phyloP scores from a whole-genome alignment of 2,329 filamentous ascomycete species.

The Fusarium fujikuroi region DNA sequence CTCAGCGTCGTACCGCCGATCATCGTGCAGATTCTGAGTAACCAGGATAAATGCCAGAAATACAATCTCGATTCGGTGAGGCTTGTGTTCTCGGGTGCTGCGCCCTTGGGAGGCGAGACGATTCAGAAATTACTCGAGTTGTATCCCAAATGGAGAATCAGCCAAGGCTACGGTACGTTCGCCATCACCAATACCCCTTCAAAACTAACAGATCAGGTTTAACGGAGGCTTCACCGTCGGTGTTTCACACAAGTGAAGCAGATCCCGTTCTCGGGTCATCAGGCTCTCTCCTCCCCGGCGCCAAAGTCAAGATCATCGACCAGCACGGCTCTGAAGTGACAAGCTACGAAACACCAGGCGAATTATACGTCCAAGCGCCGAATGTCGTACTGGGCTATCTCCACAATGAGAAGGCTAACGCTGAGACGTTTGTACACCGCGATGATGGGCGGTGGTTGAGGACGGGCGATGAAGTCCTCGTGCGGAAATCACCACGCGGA shows the following conservation, averaged over 20 bases:
- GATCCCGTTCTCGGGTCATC: constrained; percentile 78
- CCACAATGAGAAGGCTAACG: constrained; percentile 84
- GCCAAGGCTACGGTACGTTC: constrained; percentile 76
- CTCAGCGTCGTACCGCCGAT: constrained; percentile 33
- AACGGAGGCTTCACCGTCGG: constrained; percentile 77
- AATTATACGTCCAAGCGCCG: constrained; percentile 81
- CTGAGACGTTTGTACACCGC: constrained; percentile 75
- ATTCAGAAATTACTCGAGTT: constrained; percentile 69
- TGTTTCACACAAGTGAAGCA: constrained; percentile 63
- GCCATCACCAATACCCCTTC: accelerated
- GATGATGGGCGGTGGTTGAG: constrained; percentile 77
- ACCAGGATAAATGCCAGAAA: constrained; percentile 11
- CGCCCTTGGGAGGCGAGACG: constrained; percentile 77
- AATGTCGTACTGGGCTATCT: constrained; percentile 85
- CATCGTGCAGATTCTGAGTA: constrained; percentile 20
- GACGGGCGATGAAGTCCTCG: constrained; percentile 85
- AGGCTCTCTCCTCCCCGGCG: constrained; percentile 72
- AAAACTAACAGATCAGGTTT: constrained; percentile 60
- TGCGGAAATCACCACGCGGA: constrained; percentile 70
- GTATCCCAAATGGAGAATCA: constrained; percentile 72
- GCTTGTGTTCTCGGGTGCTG: constrained; percentile 57
- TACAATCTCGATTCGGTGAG: constrained; percentile 31
- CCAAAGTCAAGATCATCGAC: constrained; percentile 72
- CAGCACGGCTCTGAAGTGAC: constrained; percentile 75
- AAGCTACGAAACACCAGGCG: constrained; percentile 76